Evolutionary conservation across 2,329 filamentous ascomycete species (phyloP).

Genomic region (Pezicula neosporulosa): DNA sequence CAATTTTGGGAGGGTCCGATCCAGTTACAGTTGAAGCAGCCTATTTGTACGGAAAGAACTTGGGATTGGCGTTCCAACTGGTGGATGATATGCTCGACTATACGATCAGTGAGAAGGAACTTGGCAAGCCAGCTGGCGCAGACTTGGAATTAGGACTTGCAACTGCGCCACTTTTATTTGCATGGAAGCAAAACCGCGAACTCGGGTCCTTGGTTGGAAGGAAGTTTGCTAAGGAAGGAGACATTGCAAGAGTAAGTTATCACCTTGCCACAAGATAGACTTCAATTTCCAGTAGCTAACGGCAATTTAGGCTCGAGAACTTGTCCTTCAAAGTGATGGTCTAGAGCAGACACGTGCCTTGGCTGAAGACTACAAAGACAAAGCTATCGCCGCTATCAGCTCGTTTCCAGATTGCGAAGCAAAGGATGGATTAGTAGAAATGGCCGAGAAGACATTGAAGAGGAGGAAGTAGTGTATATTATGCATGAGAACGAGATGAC

Average conservation of each 20-base stretch:
- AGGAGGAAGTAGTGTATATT: conserved; percentile 65
- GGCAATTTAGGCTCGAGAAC: conserved; percentile 68
- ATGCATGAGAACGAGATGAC: neutral
- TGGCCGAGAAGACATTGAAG: conserved; percentile 90
- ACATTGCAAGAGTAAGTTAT: conserved; percentile 72
- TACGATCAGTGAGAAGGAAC: conserved; percentile 76
- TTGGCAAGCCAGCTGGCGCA: conserved; percentile 93
- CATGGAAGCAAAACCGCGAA: conserved; percentile 86
- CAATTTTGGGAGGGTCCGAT: conserved; percentile 76
- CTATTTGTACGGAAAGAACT: conserved; percentile 88
- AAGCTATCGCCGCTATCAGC: conserved; percentile 80
- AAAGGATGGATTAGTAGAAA: conserved; percentile 85
- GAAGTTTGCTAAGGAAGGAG: conserved; percentile 81
- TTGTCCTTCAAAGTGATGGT: conserved; percentile 80
- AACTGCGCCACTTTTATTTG: conserved; percentile 90
- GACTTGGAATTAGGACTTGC: conserved; percentile 91
- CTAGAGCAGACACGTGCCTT: conserved; percentile 89
- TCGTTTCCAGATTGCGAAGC: conserved; percentile 91
- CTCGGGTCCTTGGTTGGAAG: conserved; percentile 85
- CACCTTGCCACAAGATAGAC: neutral
- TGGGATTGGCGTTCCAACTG: conserved; percentile 93
- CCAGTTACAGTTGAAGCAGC: conserved; percentile 82
- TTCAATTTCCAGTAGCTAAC: neutral
- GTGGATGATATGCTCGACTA: conserved; percentile 99
- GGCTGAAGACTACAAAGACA: conserved; percentile 86